Conservation (phyloP, 2,329 filamentous ascomycete species). For the Exophiala spinifera region DNA sequence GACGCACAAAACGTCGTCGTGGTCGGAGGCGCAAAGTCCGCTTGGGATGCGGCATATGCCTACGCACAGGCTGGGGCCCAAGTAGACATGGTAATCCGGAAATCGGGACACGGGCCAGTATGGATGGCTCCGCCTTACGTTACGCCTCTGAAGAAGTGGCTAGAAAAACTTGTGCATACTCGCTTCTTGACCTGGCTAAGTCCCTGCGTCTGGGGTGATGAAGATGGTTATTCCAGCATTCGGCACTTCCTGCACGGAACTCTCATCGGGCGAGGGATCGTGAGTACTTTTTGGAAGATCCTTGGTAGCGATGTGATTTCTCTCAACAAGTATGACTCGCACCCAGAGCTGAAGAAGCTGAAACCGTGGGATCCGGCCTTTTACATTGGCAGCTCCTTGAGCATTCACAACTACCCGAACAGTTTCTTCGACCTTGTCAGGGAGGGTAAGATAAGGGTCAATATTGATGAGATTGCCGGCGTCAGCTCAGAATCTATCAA, state of each 20-base stretch:
- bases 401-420: constrained; percentile 59
- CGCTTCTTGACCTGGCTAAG: constrained; percentile 71
- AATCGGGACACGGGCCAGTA: constrained; percentile 57
- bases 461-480: constrained; percentile 35
- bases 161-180: constrained; percentile 65
- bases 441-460: constrained; percentile 52
- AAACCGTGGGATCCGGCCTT: constrained; percentile 44
- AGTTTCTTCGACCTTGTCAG: constrained; percentile 57
- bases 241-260: constrained; percentile 52
- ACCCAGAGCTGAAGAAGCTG: constrained; percentile 45
- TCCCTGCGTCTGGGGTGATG: constrained; percentile 68
- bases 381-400: constrained; percentile 56
- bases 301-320: constrained; percentile 49
- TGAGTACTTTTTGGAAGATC: constrained; percentile 52
- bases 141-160: constrained; percentile 64
- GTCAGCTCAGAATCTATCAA: constrained; percentile 38
- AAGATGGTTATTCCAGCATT: constrained; percentile 40
- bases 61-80: constrained; percentile 53
- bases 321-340: constrained; percentile 45
- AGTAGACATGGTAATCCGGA: constrained; percentile 58
- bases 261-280: constrained; percentile 48
- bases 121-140: constrained; percentile 62
- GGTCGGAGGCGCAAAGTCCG: constrained; percentile 61
- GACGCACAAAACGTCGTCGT: constrained; percentile 48
- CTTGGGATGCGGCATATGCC: constrained; percentile 61